Conservation (phyloP, 345 rosid genomes). For the Citrus cavaleriei region DNA sequence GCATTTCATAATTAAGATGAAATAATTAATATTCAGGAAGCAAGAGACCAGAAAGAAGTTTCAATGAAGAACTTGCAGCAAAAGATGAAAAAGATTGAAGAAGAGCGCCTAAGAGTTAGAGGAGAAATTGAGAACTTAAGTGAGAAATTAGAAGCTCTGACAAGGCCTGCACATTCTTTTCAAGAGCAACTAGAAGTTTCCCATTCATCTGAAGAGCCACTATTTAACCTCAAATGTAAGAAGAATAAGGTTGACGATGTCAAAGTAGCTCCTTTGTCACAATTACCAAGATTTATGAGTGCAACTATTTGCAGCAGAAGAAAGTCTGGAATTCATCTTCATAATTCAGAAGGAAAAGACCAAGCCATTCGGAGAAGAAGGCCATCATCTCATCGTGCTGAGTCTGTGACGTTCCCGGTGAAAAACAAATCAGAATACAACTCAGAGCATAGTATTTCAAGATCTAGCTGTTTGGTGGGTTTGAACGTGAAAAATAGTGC, state of each 20-base stretch:
- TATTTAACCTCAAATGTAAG: constrained; percentile 15
- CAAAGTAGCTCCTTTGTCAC: constrained; percentile 34
- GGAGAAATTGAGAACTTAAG: constrained; percentile 38
- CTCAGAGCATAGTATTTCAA: constrained; percentile 49
- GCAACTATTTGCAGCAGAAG: constrained; percentile 66
- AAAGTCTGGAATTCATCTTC: constrained; percentile 36
- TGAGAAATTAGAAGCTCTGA: constrained; percentile 38
- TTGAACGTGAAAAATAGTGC: constrained; percentile 28
- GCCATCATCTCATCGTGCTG: constrained; percentile 42
- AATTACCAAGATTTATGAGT: constrained; percentile 68
- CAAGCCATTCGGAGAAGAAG: constrained; percentile 31
- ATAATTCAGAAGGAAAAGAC: constrained; percentile 22
- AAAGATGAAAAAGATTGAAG: constrained; percentile 47
- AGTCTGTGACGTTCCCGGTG: constrained; percentile 49
- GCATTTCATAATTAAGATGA: constrained; percentile 14
- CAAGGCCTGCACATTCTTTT: constrained; percentile 28
- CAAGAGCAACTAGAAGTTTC: constrained; percentile 28
- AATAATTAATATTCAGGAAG: constrained; percentile 42
- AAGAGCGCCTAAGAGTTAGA: constrained; percentile 36
- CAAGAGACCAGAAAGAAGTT: constrained; percentile 37
- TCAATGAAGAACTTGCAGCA: constrained; percentile 48
- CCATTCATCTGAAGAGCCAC: constrained; percentile 26
- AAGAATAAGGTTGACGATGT: constrained; percentile 20
- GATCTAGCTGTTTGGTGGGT: constrained; percentile 43
- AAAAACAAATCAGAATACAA: constrained; percentile 37